Conservation (phyloP, 129 eudicot species). For the Chrysanthemum makinoi region DNA sequence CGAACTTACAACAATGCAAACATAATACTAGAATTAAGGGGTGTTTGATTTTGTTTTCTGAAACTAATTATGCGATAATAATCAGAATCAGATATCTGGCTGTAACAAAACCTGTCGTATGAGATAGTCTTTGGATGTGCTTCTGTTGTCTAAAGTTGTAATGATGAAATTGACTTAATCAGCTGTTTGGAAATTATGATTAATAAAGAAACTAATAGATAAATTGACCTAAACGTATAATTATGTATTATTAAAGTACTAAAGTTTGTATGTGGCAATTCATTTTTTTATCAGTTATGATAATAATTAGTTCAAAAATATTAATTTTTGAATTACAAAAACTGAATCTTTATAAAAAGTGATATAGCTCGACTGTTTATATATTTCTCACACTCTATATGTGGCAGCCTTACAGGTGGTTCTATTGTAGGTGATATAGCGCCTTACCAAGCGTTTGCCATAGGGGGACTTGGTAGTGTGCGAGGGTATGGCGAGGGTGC, state of each 20-base stretch:
- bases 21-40: constrained; percentile 9
- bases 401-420: constrained; percentile 88
- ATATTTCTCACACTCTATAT: constrained; percentile 9
- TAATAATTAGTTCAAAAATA: too few species aligned
- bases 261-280: neutral
- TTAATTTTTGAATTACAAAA: too few species aligned
- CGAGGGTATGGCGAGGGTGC: constrained; percentile 98
- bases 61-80: neutral
- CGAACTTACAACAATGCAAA: neutral
- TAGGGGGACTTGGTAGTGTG: constrained; percentile 92
- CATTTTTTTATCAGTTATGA: neutral
- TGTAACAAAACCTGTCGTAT: neutral
- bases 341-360: too few species aligned
- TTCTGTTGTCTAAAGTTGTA: neutral
- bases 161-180: neutral
- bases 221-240: too few species aligned
- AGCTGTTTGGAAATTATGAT: neutral
- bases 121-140: neutral
- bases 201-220: neutral
- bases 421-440: constrained; percentile 94
- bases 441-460: constrained; percentile 97
- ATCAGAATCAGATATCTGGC: neutral
- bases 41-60: neutral
- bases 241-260: neutral
- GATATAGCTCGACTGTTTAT: neutral